Conservation (phyloP, 495 filamentous ascomycete species). For the Cryomyces antarcticus region DNA sequence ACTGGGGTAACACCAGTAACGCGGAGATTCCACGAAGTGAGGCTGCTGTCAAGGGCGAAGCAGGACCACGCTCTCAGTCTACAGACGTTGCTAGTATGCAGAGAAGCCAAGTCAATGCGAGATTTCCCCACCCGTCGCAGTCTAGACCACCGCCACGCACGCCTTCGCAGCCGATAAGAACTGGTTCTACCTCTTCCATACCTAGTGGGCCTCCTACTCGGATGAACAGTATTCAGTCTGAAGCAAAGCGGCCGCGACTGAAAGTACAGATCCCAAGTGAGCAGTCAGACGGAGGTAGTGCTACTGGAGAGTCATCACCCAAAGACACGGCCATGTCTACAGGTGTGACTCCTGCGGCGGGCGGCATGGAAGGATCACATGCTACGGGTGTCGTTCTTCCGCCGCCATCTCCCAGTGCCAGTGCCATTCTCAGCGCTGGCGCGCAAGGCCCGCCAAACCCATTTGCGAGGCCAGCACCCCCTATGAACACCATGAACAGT, state of each 20-base stretch:
- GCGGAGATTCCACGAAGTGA: slow-evolving; percentile 25
- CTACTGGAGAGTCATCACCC: slow-evolving; percentile 56
- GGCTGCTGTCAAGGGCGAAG: slow-evolving; percentile 21
- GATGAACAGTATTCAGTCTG: slow-evolving; percentile 42
- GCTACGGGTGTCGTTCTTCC: slow-evolving; percentile 75
- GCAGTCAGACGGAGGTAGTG: slow-evolving; percentile 62
- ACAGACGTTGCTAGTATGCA: slow-evolving; percentile 37
- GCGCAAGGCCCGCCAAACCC: slow-evolving; percentile 88
- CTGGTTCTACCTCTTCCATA: slow-evolving; percentile 11
- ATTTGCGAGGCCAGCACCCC: slow-evolving; percentile 66
- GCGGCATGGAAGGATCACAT: slow-evolving; percentile 34
- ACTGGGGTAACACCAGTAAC: slow-evolving; percentile 44
- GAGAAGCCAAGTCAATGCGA: slow-evolving; percentile 14
- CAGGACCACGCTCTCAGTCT: slow-evolving; percentile 34
- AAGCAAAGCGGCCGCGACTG: slow-evolving; percentile 53
- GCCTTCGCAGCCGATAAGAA: background rate
- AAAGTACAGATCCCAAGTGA: slow-evolving; percentile 92
- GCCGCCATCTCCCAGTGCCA: slow-evolving; percentile 78
- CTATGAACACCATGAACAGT: too few species aligned
- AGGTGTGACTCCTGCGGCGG: slow-evolving; percentile 23
- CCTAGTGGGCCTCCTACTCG: slow-evolving; percentile 39
- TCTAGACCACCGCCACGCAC: too few species aligned
- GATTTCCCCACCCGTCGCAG: slow-evolving; percentile 6
- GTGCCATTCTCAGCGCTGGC: slow-evolving; percentile 70
- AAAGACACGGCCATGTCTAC: slow-evolving; percentile 43